Conservation (phyloP, 2,329 filamentous ascomycete species). For the Helminthosporium solani region DNA sequence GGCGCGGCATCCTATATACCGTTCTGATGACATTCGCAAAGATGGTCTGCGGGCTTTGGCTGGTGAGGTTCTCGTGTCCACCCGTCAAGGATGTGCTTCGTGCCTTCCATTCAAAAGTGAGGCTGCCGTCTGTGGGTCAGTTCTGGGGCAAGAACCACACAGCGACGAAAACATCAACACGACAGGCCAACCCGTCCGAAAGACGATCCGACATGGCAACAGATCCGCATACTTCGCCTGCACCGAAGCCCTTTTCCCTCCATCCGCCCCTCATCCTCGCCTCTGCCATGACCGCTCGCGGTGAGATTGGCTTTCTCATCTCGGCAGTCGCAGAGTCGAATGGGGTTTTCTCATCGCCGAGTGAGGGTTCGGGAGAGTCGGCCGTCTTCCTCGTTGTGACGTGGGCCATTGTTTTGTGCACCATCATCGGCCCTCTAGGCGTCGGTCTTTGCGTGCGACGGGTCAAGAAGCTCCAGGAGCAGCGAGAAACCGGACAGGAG, state of each 20-base stretch:
- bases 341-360: conserved; percentile 47
- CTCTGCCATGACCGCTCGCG: conserved; percentile 71
- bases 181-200: not conserved
- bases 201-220: not conserved
- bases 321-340: conserved; percentile 63
- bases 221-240: conserved; percentile 16
- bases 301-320: conserved; percentile 78
- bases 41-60: conserved; percentile 44
- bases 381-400: conserved; percentile 56
- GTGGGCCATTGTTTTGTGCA: conserved; percentile 60
- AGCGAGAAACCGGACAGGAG: conserved; percentile 30
- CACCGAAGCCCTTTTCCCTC: conserved; percentile 58
- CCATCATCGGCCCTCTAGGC: conserved; percentile 55
- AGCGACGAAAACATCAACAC: not conserved
- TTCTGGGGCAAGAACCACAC: conserved; percentile 24
- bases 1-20: conserved; percentile 72
- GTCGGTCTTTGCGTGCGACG: conserved; percentile 53
- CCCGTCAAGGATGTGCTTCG: conserved; percentile 9
- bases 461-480: conserved; percentile 45
- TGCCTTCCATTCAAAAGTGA: conserved; percentile 12
- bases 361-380: conserved; percentile 27
- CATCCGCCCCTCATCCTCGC: conserved; percentile 68
- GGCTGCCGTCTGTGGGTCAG: conserved; percentile 22
- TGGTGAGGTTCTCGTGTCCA: conserved; percentile 39
- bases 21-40: conserved; percentile 64